Percentiles rank a stretch among this genome's conserved stretches.
Conservation (phyloP, 2,329 filamentous ascomycete genomes). For the Pestalotiopsis fici region DNA sequence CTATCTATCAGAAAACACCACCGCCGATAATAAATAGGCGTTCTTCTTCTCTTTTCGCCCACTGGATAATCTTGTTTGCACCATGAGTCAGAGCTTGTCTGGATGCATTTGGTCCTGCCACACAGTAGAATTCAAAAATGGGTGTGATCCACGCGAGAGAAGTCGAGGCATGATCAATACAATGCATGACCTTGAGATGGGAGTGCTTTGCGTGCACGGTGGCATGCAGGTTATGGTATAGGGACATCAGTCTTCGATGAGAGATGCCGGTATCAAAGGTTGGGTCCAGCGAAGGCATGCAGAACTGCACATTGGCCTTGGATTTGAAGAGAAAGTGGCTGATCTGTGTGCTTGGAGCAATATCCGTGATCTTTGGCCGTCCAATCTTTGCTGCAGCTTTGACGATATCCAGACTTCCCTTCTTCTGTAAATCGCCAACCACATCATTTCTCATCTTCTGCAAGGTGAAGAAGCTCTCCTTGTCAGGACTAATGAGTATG, state of each 20-base stretch:
- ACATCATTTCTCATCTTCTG: conserved; percentile 70
- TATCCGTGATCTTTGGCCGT: conserved; percentile 70
- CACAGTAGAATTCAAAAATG: conserved; percentile 89
- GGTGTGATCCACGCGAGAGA: conserved; percentile 90
- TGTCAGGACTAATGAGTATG: conserved; percentile 87
- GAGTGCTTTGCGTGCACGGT: conserved; percentile 82
- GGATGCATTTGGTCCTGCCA: conserved; percentile 75
- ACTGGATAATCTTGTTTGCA: conserved; percentile 87
- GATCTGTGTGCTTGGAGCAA: conserved; percentile 78
- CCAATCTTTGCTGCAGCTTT: conserved; percentile 69
- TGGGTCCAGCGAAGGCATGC: conserved; percentile 79
- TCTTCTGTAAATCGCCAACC: conserved; percentile 71
- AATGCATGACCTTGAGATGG: conserved; percentile 84
- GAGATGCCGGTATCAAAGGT: conserved; percentile 61
- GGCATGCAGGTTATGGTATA: conserved; percentile 85
- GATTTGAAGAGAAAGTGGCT: conserved; percentile 97
- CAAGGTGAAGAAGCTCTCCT: conserved; percentile 90
- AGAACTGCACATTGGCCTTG: conserved; percentile 91
- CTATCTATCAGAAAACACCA: conserved; percentile 67
- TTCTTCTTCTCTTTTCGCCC: conserved; percentile 90
- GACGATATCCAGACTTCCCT: conserved; percentile 75
- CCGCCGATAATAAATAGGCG: conserved; percentile 95
- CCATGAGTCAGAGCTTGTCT: conserved; percentile 73
- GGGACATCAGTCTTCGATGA: conserved; percentile 73
- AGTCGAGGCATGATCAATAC: conserved; percentile 71